A percentile compares a stretch with the other conserved stretches of the same genome.
Evolutionary conservation across 2,329 filamentous ascomycete species (phyloP).

Genomic region (Phialophora verrucosa): DNA sequence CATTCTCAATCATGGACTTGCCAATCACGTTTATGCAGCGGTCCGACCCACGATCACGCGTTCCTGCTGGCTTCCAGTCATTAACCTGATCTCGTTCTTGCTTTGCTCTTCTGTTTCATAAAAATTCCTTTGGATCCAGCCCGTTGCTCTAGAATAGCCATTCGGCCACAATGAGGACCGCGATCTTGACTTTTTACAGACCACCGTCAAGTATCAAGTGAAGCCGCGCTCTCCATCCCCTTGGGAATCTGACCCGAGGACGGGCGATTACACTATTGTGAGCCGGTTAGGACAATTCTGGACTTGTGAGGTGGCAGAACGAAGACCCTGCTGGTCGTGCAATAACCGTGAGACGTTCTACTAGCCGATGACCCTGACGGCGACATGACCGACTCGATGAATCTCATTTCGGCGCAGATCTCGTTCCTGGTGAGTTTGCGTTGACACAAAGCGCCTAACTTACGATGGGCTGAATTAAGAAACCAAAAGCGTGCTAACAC

Average conservation of each 20-base stretch:
- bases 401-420: slow-evolving; percentile 40
- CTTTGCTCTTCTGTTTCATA: background rate
- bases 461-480: background rate
- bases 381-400: slow-evolving; percentile 39
- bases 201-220: slow-evolving; percentile 22
- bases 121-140: background rate
- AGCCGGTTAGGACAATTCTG: background rate
- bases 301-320: background rate
- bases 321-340: background rate
- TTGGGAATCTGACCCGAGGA: background rate
- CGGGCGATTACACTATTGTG: background rate
- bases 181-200: slow-evolving; percentile 26
- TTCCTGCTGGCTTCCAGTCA: slow-evolving; percentile 1
- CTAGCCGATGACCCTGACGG: background rate
- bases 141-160: background rate
- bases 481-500: background rate
- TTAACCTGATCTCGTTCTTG: background rate
- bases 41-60: slow-evolving; percentile 21
- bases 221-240: background rate
- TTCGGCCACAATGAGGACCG: slow-evolving; percentile 13
- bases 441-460: background rate
- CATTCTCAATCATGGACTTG: slow-evolving; percentile 12
- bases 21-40: slow-evolving; percentile 24
- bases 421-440: slow-evolving; percentile 38
- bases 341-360: background rate